Base-by-base conservation (phyloP, 129 eudicot genomes). In the Ambrosia trifida region DNA sequence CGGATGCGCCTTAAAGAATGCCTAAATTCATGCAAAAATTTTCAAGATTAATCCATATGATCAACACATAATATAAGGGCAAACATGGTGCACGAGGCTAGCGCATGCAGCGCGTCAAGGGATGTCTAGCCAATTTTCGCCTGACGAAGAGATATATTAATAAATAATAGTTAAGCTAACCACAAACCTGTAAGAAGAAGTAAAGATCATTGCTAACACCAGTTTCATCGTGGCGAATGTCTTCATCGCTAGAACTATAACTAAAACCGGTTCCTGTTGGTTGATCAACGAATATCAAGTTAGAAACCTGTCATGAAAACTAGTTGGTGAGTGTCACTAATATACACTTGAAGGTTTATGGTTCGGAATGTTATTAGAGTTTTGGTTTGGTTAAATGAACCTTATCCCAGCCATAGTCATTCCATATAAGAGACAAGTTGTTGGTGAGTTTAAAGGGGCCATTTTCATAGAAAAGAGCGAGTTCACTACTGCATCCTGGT, bases 181-280 rank as follows among this genome's bases (percentile, higher is more conserved):
- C 49, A 54, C 24, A 30, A 38, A 87, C 98, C 98, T 89, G 96
- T 76, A 93, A 56, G 76, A 93, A 93, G 83, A 83, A 88, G 66
- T 85, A 89, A 10, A 93, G 76, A 69, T 89, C 98, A 14, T 77
- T 73, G 82, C 95, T 83, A 17, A 85, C 95, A 5, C 89, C 95
- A 20, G 76, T 64, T 79, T 84, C 87, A 45, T 81, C 80, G 41
- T 73, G 79, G 5, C 87, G 86, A 12, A 85, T 63, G 43, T 93
- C 96, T 30, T 64, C 51, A 0, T 69, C 71, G 5, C 76, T 73
- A 6, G 95, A 79, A 66, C 82, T 75, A 33, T 89, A 93, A 70
- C 98, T 93, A 72, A 93, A 93, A 41, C 98, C 96, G 7, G 96
- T 92, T 73, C 98, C 96, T 4, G 90, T 82, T 0, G 98, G 98